A percentile compares a stretch with the other conserved stretches of the same genome.
phyloP scores from a whole-genome alignment of 1,284 basidiomycete species.

The Termitomyces sp. region DNA sequence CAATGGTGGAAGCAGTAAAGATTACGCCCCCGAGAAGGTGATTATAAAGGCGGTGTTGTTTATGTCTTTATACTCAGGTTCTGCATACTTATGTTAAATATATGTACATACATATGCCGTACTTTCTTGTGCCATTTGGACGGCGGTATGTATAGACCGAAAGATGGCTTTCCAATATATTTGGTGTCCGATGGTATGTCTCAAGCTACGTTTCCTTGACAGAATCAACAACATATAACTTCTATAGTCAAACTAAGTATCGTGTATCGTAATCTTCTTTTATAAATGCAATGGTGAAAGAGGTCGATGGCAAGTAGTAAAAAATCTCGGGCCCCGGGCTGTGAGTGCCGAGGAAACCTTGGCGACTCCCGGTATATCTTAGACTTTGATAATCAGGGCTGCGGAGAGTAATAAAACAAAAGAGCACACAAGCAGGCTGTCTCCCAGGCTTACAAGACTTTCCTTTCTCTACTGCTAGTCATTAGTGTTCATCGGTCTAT shows the following conservation, averaged over 20 bases:
- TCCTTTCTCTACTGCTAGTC: not conserved
- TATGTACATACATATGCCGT: not conserved
- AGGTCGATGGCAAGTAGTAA: not conserved
- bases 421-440: not conserved
- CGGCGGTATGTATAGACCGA: not conserved
- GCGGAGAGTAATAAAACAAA: not conserved
- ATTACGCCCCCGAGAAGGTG: conserved; percentile 11
- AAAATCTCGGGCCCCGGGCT: not conserved
- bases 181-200: not conserved
- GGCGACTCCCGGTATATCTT: not conserved
- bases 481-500: not conserved
- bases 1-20: conserved; percentile 18
- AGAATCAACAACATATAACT: not conserved
- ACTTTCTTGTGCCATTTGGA: not conserved
- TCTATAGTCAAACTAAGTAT: no score
- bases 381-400: not conserved
- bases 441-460: not conserved
- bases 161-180: no score
- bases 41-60: not conserved
- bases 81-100: not conserved
- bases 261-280: no score
- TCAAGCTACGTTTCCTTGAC: not conserved
- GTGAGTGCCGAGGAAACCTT: not conserved
- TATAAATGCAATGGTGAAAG: not conserved
- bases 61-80: not conserved